Evolutionary conservation across 495 filamentous ascomycete species (phyloP), one percentile per base, ranked within the genome.

Genomic region (Cercophora scortea): DNA sequence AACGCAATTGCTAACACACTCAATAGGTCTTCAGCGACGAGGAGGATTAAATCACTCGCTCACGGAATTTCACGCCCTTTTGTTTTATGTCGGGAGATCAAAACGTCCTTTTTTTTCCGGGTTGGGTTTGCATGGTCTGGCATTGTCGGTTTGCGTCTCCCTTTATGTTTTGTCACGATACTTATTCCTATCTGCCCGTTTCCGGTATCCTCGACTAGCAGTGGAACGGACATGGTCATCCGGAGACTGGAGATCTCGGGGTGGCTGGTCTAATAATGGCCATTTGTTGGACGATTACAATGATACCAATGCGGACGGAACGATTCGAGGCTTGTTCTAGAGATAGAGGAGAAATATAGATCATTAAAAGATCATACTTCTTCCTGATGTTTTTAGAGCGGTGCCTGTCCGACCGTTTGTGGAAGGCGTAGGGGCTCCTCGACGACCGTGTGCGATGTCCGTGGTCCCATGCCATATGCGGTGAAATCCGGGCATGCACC

Each of bases 1-100:
- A 42, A 32, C 18, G 32, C 49, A 50, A 13, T 9, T 61, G 51
- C 63, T 65, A 61, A 65, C 63, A 47, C 11, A 6, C 12, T 47
- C 19, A 17, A 49, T 19, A 65, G 63, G 93, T 96, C 59, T 96
- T 95, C 79, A 82, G 79, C 38, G 88, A 92, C 63, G 89, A 94
- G 75, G 90, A 95, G 58, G 76, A 80, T 13, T 77, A 64, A 64
- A 61, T 39, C 32, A 47, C 47, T 54, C 43, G 57, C 42, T 38
- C 43, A 48, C 18, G 18, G 40, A 16, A 42, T 51, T 55, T 55
- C 51, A 42, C 52, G 54, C 56, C 54, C 49, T 50, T 64, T 65
- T 51, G 52, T 52, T 57, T 59, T 58, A 50, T 56, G 47, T 51
- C 53, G 42, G 61, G 61, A 58, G 56, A 55, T 55, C 61, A 66